Percentiles rank a stretch among this genome's conserved stretches.
Conservation (phyloP, 2,329 filamentous ascomycete species). For the Periconia sp. region DNA sequence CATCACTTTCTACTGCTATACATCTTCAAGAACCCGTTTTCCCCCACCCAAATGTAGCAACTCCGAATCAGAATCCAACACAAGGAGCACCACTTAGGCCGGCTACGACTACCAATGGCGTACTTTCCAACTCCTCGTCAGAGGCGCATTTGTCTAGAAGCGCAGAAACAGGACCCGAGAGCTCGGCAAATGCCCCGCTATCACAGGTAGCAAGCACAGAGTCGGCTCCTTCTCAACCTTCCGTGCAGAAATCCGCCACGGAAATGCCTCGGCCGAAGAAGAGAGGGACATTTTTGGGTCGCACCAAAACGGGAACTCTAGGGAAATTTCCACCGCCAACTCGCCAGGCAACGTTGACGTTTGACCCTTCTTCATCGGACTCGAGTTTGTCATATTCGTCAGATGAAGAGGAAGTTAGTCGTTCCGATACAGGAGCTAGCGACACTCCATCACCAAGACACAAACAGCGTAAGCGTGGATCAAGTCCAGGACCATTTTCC, state of each 20-base stretch:
- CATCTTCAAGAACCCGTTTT: conserved; percentile 30
- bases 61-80: conserved; percentile 10
- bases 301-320: conserved; percentile 18
- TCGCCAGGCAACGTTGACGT: conserved; percentile 32
- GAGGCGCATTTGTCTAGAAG: not conserved
- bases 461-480: conserved; percentile 13
- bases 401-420: conserved; percentile 31
- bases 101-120: not conserved
- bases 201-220: not conserved
- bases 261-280: conserved; percentile 35
- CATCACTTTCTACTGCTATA: conserved; percentile 25
- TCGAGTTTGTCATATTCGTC: conserved; percentile 23
- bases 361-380: conserved; percentile 37
- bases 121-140: too few species aligned
- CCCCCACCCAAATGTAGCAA: conserved; percentile 21
- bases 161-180: too few species aligned
- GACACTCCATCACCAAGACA: conserved; percentile 4
- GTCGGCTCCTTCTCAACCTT: conserved; percentile 21
- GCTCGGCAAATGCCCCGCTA: too few species aligned
- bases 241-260: conserved; percentile 34
- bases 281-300: conserved; percentile 27
- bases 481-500: conserved; percentile 48
- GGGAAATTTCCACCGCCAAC: conserved; percentile 19
- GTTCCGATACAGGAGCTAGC: not conserved
- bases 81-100: too few species aligned